Conservation (phyloP, 306 rosid genomes). For the Pyrus bretschneideri region DNA sequence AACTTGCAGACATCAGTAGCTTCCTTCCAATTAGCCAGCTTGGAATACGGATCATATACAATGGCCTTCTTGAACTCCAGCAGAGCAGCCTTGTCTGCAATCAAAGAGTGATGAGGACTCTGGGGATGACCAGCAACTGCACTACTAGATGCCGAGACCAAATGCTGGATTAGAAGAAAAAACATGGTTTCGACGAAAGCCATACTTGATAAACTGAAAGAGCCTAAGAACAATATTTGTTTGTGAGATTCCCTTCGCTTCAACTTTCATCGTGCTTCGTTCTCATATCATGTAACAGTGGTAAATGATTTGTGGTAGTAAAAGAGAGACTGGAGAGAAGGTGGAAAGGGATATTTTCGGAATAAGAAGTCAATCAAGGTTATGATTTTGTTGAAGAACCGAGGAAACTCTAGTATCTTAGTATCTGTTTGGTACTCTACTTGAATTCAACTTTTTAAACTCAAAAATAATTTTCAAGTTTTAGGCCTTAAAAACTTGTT, state of each 20-base stretch:
- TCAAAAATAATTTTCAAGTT: no score
- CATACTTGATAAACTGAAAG: slow-evolving; percentile 16
- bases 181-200: slow-evolving; percentile 28
- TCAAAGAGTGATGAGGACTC: slow-evolving; percentile 31
- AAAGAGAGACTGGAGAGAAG: no score
- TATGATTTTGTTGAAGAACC: no score
- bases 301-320: no score
- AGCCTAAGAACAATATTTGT: neutral
- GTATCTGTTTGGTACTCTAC: no score
- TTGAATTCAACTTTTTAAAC: no score
- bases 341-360: no score
- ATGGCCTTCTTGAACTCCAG: slow-evolving; percentile 42
- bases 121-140: slow-evolving; percentile 22
- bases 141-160: slow-evolving; percentile 15
- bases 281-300: no score
- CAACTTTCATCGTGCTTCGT: slow-evolving; percentile 13
- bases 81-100: slow-evolving; percentile 44
- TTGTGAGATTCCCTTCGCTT: neutral
- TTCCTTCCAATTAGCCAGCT: slow-evolving; percentile 51
- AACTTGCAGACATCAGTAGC: slow-evolving; percentile 44
- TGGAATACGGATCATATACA: slow-evolving; percentile 34
- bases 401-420: no score
- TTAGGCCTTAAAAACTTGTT: no score
- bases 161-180: slow-evolving; percentile 36
- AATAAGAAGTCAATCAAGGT: no score